Conservation (phyloP, 179 eudicot species). For the Amaranthus tricolor region DNA sequence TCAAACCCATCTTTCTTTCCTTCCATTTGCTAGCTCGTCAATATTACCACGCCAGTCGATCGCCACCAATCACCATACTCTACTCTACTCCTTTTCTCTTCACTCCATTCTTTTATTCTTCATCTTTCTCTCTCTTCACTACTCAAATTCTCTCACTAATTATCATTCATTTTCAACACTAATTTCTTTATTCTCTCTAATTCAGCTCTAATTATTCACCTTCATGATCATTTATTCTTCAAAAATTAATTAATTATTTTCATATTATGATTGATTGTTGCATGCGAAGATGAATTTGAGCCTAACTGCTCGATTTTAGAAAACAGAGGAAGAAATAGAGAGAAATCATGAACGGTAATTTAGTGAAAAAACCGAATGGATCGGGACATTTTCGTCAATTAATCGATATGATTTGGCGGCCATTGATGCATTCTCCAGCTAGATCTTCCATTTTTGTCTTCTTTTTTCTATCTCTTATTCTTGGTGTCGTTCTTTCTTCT, state of each 20-base stretch:
- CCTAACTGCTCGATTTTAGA: too few species aligned
- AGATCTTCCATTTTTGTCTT: conserved; percentile 41
- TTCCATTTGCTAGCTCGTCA: too few species aligned
- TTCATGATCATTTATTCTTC: too few species aligned
- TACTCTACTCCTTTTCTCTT: not conserved
- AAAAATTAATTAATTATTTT: not conserved
- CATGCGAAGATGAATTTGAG: too few species aligned
- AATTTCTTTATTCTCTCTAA: not conserved
- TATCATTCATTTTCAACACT: not conserved
- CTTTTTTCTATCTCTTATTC: conserved; percentile 37
- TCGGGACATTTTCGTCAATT: conserved; percentile 24
- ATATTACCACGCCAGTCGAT: too few species aligned
- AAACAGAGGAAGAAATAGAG: not conserved
- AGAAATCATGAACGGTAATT: conserved; percentile 21
- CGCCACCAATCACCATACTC: too few species aligned
- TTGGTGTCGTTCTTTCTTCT: conserved; percentile 53
- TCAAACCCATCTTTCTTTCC: too few species aligned
- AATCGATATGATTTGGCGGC: conserved; percentile 20
- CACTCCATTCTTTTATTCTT: not conserved
- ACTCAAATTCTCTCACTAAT: not conserved
- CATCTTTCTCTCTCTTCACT: not conserved
- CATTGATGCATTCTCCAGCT: conserved; percentile 31
- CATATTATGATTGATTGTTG: too few species aligned
- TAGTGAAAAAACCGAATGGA: conserved; percentile 19
- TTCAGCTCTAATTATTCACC: not conserved